A percentile compares a stretch with the other conserved stretches of the same genome.
phyloP scores from a whole-genome alignment of 2,329 filamentous ascomycete species.

The Ilyonectria mors-panacis region DNA sequence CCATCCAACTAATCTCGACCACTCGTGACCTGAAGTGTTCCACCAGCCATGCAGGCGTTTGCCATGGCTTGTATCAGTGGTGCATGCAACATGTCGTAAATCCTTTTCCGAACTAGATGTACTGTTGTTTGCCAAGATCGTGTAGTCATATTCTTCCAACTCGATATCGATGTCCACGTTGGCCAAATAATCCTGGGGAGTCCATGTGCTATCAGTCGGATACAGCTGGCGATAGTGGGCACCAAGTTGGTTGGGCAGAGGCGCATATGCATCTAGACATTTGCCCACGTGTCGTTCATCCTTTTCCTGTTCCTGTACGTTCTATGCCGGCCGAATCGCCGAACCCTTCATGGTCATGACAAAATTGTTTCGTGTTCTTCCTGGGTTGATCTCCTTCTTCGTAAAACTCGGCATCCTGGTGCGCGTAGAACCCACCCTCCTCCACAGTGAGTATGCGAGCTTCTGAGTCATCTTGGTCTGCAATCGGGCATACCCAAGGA shows the following conservation, averaged over 20 bases:
- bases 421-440: slow-evolving; percentile 54
- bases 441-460: slow-evolving; percentile 92
- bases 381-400: slow-evolving; percentile 85
- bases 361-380: slow-evolving; percentile 89
- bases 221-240: slow-evolving; percentile 2
- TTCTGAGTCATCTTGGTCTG: slow-evolving; percentile 84
- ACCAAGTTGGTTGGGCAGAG: slow-evolving; percentile 43
- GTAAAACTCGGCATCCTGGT: slow-evolving; percentile 41
- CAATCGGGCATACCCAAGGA: slow-evolving; percentile 78
- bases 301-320: slow-evolving; percentile 19
- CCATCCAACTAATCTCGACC: slow-evolving; percentile 42
- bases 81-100: slow-evolving; percentile 32
- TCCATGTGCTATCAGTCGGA: background rate
- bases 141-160: slow-evolving; percentile 30
- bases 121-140: slow-evolving; percentile 27
- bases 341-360: slow-evolving; percentile 75
- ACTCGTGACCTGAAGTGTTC: slow-evolving; percentile 39
- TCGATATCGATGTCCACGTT: slow-evolving; percentile 24
- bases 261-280: slow-evolving; percentile 44
- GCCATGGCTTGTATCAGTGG: slow-evolving; percentile 36
- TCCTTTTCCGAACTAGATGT: slow-evolving; percentile 9
- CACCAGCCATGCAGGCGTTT: slow-evolving; percentile 41
- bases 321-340: slow-evolving; percentile 37
- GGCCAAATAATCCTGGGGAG: slow-evolving; percentile 10
- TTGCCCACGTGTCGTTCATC: slow-evolving; percentile 32